These are phyloP conservation scores for Candida maesae DNA, from an alignment of 805 yeast species.

Conservation along the genomic window DNA sequence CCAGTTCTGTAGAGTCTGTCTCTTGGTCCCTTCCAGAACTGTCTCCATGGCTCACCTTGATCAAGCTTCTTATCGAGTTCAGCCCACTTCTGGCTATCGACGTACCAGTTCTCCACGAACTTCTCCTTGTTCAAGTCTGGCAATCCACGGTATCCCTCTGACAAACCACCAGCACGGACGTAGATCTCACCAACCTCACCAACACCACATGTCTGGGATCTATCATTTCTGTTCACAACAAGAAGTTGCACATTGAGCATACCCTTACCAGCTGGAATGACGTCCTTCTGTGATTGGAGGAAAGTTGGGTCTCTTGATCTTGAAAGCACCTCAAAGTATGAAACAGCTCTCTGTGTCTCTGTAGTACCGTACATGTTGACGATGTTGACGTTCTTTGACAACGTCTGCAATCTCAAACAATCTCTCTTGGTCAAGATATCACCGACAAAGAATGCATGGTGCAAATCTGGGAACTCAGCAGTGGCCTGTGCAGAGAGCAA, in stretches of 20 bases:
- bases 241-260: constrained; percentile 93
- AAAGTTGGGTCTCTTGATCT: constrained; percentile 65
- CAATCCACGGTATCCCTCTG: constrained; percentile 91
- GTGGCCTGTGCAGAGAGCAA: constrained; percentile 92
- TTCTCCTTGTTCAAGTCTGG: constrained; percentile 87
- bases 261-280: constrained; percentile 98
- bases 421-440: constrained; percentile 97
- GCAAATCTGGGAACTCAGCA: constrained; percentile 77
- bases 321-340: constrained; percentile 84
- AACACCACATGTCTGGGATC: constrained; percentile 90
- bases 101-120: constrained; percentile 90
- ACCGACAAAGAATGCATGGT: constrained; percentile 98
- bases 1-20: constrained; percentile 97
- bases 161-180: constrained; percentile 96
- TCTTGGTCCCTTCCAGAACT: constrained; percentile 88
- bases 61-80: constrained; percentile 45
- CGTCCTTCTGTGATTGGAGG: constrained; percentile 82
- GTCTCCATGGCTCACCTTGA: constrained; percentile 59
- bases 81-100: constrained; percentile 59
- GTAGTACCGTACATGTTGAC: constrained; percentile 99
- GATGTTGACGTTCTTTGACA: constrained; percentile 85
- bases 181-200: constrained; percentile 99
- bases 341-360: constrained; percentile 97
- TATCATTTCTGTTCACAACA: constrained; percentile 88
- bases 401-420: constrained; percentile 84